Evolutionary conservation across 495 filamentous ascomycete species (phyloP), one percentile per base, ranked within the genome.

Genomic region (Penicillium verhagenii): DNA sequence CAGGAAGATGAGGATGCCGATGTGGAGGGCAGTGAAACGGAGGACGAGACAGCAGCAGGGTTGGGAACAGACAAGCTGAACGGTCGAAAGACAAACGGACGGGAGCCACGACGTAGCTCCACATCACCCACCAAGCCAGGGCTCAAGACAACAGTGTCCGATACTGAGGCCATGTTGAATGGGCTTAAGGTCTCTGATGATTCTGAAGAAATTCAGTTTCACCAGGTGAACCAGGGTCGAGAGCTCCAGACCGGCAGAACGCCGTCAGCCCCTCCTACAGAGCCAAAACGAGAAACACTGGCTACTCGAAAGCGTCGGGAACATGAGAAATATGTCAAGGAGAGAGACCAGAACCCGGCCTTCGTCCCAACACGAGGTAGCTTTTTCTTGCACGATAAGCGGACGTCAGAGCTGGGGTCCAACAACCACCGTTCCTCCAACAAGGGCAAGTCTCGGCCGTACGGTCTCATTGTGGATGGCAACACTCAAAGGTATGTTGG

Each of bases 321-420:
- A 60, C 89, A 96, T 61, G 93, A 97, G 39, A 91, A 96, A 62
- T 91, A 92, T 70, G 83, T 85, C 68, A 90, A 89, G 73, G 87
- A 88, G 67, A 82, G 89, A 57, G 92, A 93, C 64, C 86, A 89
- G 56, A 91, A 97, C 73, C 94, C 94, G 39, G 86, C 93, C 26
- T 96, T 96, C 70, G 92, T 97, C 29, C 94, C 94, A 49, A 97
- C 95, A 62, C 82, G 95, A 47, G 94, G 94, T 21, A 87, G 86
- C 49, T 98, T 98, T 78, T 98, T 97, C 77, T 86, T 97, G 78
- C 94, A 98, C 70, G 94, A 98, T 67, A 91, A 96, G 60, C 82
- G 92, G 54, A 84, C 89, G 47, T 79, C 83, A 28, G 88, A 87
- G 29, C 79, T 87, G 19, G 86, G 85, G 46, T 79, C 85, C 23